phyloP scores from a whole-genome alignment of 768 basidiomycete genomes.

The Lentinula lateritia region DNA sequence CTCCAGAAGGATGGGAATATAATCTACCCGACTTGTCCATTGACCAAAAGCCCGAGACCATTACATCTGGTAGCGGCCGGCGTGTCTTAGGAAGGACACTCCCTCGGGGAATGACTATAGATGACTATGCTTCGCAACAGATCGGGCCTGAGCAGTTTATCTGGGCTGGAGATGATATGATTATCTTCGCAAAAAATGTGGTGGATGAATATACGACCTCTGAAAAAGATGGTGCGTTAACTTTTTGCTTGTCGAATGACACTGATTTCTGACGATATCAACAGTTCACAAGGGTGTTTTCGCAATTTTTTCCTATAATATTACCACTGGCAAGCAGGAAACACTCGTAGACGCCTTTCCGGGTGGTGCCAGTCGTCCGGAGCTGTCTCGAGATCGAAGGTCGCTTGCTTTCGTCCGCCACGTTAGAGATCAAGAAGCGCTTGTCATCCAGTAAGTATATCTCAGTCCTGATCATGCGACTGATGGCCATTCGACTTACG shows the following conservation, averaged over 20 bases:
- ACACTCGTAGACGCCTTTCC: conserved; percentile 51
- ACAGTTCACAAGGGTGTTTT: conserved; percentile 68
- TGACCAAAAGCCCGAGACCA: conserved; percentile 16
- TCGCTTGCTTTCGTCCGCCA: conserved; percentile 74
- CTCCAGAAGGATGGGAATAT: conserved; percentile 73
- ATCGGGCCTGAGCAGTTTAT: conserved; percentile 71
- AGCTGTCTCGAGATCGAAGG: conserved; percentile 59
- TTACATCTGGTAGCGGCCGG: conserved; percentile 41
- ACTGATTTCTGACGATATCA: not conserved
- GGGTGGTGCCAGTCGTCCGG: conserved; percentile 68
- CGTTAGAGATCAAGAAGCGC: conserved; percentile 64
- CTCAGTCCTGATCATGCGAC: too few species aligned
- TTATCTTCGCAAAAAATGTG: conserved; percentile 66
- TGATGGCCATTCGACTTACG: not conserved
- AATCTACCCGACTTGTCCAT: conserved; percentile 36
- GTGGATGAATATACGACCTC: conserved; percentile 27
- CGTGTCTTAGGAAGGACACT: conserved; percentile 51
- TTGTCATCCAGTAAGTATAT: conserved; percentile 59
- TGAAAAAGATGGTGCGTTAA: not conserved
- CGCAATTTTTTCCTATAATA: conserved; percentile 58
- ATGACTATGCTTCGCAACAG: conserved; percentile 61
- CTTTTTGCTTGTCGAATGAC: not conserved
- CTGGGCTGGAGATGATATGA: conserved; percentile 49
- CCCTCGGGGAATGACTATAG: conserved; percentile 54
- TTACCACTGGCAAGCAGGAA: conserved; percentile 48